A percentile compares a stretch with the other conserved stretches of the same genome.
Evolutionary conservation across 306 rosid genomes (phyloP).

Genomic region (Sphenostylis stenocarpa): DNA sequence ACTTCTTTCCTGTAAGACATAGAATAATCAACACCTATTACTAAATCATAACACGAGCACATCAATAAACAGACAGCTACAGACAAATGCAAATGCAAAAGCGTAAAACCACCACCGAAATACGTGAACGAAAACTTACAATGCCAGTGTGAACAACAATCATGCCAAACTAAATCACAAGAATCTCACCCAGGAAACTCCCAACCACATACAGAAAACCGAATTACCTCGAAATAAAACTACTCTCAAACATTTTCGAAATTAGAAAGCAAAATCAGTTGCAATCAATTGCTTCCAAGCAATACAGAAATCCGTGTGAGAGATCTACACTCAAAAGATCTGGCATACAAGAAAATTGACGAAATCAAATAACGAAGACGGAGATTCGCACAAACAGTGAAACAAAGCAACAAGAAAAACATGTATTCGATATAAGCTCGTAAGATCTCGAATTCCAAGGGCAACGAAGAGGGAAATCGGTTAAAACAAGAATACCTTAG

Average conservation of each 20-base stretch:
- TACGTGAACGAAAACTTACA: conserved; percentile 6
- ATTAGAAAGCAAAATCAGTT: conserved; percentile 7
- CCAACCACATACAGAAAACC: neutral
- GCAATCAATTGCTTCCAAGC: neutral
- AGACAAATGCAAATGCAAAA: too few species aligned
- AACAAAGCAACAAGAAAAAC: neutral
- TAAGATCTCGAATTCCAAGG: neutral
- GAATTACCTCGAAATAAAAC: neutral
- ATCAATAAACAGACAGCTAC: neutral
- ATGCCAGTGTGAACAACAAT: neutral
- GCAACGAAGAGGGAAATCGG: neutral
- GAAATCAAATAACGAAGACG: conserved; percentile 11
- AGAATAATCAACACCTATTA: conserved; percentile 20
- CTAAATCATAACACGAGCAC: conserved; percentile 9
- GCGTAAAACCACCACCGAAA: neutral
- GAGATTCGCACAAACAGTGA: neutral
- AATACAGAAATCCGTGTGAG: neutral
- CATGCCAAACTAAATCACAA: neutral
- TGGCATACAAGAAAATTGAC: neutral
- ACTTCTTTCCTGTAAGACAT: conserved; percentile 58
- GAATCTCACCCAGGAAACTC: neutral
- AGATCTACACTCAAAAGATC: conserved; percentile 3
- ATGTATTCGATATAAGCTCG: neutral
- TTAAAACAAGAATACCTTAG: neutral
- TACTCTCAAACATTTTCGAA: conserved; percentile 8